A percentile compares a stretch with the other conserved stretches of the same genome.
These are phyloP conservation scores for Calocera cornea DNA, from an alignment of 768 basidiomycete species.

Conservation along the genomic window DNA sequence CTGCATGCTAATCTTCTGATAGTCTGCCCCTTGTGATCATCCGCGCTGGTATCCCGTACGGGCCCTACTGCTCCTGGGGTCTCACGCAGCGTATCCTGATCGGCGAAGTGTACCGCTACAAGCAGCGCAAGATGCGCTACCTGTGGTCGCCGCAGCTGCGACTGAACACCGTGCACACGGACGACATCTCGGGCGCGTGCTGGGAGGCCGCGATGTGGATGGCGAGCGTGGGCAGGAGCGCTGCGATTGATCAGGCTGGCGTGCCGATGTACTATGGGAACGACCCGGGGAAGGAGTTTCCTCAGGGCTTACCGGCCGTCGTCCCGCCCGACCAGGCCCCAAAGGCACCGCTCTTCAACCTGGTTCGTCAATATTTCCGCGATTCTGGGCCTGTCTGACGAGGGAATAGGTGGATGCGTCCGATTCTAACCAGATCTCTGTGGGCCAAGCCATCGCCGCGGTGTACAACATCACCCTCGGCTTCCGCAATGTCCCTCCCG, in stretches of 20 bases:
- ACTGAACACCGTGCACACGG: slow-evolving; percentile 56
- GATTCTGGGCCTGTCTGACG: background rate
- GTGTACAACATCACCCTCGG: slow-evolving; percentile 70
- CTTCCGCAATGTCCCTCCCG: slow-evolving; percentile 43
- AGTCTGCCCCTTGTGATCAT: slow-evolving; percentile 73
- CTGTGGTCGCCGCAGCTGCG: slow-evolving; percentile 35
- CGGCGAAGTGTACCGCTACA: slow-evolving; percentile 64
- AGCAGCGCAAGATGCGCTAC: slow-evolving; percentile 75
- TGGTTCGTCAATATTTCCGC: slow-evolving; percentile 34
- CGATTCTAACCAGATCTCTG: slow-evolving; percentile 50
- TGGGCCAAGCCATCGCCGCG: slow-evolving; percentile 51
- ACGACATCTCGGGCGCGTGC: slow-evolving; percentile 62
- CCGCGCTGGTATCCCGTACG: slow-evolving; percentile 62
- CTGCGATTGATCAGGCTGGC: slow-evolving; percentile 53
- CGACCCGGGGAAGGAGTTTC: slow-evolving; percentile 54
- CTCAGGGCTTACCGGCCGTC: slow-evolving; percentile 46
- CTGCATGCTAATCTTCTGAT: background rate
- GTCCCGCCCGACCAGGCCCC: slow-evolving; percentile 42
- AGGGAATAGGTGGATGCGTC: slow-evolving; percentile 54
- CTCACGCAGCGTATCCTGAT: slow-evolving; percentile 59
- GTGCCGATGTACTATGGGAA: slow-evolving; percentile 54
- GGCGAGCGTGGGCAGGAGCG: slow-evolving; percentile 41
- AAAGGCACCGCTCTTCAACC: slow-evolving; percentile 67
- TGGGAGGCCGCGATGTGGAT: slow-evolving; percentile 76
- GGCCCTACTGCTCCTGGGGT: slow-evolving; percentile 64